Evolutionary conservation across 768 basidiomycete species (phyloP).

Genomic region (Mycena vulgaris): DNA sequence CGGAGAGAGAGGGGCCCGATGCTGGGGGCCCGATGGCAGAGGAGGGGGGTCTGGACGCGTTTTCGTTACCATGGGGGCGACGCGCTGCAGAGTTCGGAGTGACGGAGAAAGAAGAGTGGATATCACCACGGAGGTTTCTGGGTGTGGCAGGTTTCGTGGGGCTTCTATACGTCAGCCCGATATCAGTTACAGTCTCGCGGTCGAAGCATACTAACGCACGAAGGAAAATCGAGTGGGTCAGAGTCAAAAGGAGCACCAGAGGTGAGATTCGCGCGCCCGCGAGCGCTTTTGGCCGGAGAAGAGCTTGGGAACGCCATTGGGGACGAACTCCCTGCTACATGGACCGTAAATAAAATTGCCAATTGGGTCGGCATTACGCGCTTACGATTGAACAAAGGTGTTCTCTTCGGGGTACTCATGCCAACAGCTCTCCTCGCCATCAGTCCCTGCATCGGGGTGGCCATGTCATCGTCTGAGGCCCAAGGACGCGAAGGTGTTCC

Average conservation of each 20-base stretch:
- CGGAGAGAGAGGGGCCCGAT: slow-evolving; percentile 65
- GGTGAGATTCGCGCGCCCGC: slow-evolving; percentile 51
- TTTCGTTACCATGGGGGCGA: slow-evolving; percentile 48
- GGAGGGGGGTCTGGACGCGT: slow-evolving; percentile 33
- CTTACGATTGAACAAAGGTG: slow-evolving; percentile 68
- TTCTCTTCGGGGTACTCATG: slow-evolving; percentile 69
- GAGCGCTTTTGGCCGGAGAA: slow-evolving; percentile 67
- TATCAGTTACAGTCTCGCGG: not conserved
- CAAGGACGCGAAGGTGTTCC: slow-evolving; percentile 65
- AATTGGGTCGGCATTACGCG: slow-evolving; percentile 22
- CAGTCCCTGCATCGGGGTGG: slow-evolving; percentile 63
- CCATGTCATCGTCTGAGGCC: slow-evolving; percentile 46
- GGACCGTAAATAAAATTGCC: slow-evolving; percentile 31
- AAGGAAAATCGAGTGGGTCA: slow-evolving; percentile 80
- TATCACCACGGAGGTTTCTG: slow-evolving; percentile 88
- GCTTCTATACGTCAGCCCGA: slow-evolving; percentile 55
- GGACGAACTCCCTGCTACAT: slow-evolving; percentile 70
- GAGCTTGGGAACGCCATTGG: slow-evolving; percentile 78
- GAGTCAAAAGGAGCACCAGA: slow-evolving; percentile 65
- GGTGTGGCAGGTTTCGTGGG: slow-evolving; percentile 71
- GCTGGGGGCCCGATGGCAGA: slow-evolving; percentile 37
- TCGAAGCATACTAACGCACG: slow-evolving; percentile 57
- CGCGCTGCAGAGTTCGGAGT: slow-evolving; percentile 63
- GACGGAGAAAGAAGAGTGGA: slow-evolving; percentile 84
- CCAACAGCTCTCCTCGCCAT: slow-evolving; percentile 70